These are phyloP conservation scores for Lenzites betulinus DNA, from an alignment of 768 basidiomycete species.

Conservation along the genomic window DNA sequence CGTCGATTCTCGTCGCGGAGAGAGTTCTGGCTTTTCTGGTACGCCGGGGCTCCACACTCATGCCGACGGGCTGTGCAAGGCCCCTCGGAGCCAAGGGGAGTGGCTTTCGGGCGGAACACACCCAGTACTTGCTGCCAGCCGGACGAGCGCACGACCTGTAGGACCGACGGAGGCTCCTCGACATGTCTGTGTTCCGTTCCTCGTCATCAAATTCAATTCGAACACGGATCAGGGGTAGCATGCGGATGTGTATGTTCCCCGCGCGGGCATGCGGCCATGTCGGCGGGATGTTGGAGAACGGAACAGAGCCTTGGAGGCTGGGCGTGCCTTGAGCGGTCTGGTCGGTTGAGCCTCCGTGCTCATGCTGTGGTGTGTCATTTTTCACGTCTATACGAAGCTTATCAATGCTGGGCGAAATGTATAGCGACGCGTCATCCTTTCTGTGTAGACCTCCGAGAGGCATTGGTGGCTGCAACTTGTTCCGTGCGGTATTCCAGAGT, in stretches of 20 bases:
- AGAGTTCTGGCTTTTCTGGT: not conserved
- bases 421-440: too few species aligned
- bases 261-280: not conserved
- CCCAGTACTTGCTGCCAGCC: too few species aligned
- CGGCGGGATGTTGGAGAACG: not conserved
- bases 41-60: constrained; percentile 5
- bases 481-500: too few species aligned
- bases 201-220: not conserved
- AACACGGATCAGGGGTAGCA: too few species aligned
- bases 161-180: not conserved
- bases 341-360: not conserved
- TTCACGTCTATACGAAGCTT: not conserved
- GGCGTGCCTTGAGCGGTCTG: not conserved
- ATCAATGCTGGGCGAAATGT: too few species aligned
- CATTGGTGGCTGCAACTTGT: too few species aligned
- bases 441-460: too few species aligned
- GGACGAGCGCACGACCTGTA: not conserved
- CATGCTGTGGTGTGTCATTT: not conserved
- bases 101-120: not conserved
- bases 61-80: constrained; percentile 3
- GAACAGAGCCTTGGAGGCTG: not conserved
- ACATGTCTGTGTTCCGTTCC: not conserved
- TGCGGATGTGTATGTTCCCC: not conserved
- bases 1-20: not conserved
- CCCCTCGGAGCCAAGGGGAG: not conserved